Percentiles rank a stretch among this genome's conserved stretches.
phyloP scores from a whole-genome alignment of 2,329 filamentous ascomycete species.

The Xylaria arbuscula region DNA sequence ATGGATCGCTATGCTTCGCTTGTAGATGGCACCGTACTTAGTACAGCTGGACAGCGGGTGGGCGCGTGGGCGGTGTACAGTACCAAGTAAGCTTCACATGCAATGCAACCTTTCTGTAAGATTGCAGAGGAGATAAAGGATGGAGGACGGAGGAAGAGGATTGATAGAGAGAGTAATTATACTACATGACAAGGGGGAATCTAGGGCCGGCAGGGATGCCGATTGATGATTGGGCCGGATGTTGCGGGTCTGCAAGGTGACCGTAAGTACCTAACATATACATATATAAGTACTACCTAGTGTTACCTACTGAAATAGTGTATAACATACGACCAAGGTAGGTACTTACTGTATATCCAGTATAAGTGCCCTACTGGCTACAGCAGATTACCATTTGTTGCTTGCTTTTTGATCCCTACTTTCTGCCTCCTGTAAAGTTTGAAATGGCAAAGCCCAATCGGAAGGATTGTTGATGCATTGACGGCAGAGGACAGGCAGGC shows the following conservation, averaged over 20 bases:
- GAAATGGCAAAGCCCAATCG: too few species aligned
- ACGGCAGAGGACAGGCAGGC: too few species aligned
- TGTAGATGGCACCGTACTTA: constrained; percentile 14
- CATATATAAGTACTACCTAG: neutral
- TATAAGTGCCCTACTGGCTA: too few species aligned
- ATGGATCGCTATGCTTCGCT: constrained; percentile 1
- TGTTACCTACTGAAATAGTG: too few species aligned
- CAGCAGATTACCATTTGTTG: too few species aligned
- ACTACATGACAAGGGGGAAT: neutral
- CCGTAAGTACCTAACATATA: neutral
- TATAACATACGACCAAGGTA: too few species aligned
- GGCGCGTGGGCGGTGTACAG: neutral
- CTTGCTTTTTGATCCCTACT: too few species aligned
- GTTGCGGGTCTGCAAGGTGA: constrained; percentile 16
- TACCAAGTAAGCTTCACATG: constrained; percentile 17
- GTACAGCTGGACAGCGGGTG: neutral
- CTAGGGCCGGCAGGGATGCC: too few species aligned
- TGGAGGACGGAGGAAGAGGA: constrained; percentile 1
- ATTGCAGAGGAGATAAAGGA: constrained; percentile 20
- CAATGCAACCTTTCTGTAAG: constrained; percentile 29
- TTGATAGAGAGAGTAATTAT: too few species aligned
- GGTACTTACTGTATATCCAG: neutral
- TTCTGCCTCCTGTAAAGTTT: too few species aligned
- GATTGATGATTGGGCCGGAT: constrained; percentile 33
- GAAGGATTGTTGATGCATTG: too few species aligned